These are phyloP conservation scores for Sugiyamaella pinicola DNA, from an alignment of 1,139 yeast genomes.

Conservation along the genomic window DNA sequence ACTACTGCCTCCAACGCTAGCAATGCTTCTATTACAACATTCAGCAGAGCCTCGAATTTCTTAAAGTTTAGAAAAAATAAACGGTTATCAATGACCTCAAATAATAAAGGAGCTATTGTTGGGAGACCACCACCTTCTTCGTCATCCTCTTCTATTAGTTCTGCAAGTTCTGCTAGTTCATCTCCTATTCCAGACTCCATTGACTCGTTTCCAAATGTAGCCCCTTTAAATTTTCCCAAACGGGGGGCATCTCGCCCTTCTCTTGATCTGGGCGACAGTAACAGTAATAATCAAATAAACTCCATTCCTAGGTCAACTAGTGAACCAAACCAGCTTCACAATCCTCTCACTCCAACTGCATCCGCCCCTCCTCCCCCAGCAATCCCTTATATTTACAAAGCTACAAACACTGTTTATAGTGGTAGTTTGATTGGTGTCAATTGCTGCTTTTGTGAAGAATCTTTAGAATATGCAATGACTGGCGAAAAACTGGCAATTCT, in stretches of 20 bases:
- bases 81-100: not conserved
- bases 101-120: constrained; percentile 1
- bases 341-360: too few species aligned
- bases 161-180: not conserved
- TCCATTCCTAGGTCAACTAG: constrained; percentile 10
- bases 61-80: constrained; percentile 9
- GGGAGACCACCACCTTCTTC: not conserved
- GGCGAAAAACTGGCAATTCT: constrained; percentile 33
- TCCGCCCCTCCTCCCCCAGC: constrained; percentile 25
- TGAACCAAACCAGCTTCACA: not conserved
- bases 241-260: constrained; percentile 1
- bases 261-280: not conserved
- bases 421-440: constrained; percentile 26
- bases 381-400: constrained; percentile 26
- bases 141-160: not conserved
- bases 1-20: constrained; percentile 9
- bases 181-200: not conserved
- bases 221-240: constrained; percentile 5
- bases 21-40: constrained; percentile 9
- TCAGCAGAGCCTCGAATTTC: constrained; percentile 12
- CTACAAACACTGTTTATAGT: constrained; percentile 14
- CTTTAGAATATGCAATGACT: constrained; percentile 31
- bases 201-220: constrained; percentile 5
- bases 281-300: not conserved
- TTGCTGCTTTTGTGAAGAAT: constrained; percentile 39